Base-by-base conservation (phyloP, 2,329 filamentous ascomycete species). In the Aspergillus quadrilineatus region DNA sequence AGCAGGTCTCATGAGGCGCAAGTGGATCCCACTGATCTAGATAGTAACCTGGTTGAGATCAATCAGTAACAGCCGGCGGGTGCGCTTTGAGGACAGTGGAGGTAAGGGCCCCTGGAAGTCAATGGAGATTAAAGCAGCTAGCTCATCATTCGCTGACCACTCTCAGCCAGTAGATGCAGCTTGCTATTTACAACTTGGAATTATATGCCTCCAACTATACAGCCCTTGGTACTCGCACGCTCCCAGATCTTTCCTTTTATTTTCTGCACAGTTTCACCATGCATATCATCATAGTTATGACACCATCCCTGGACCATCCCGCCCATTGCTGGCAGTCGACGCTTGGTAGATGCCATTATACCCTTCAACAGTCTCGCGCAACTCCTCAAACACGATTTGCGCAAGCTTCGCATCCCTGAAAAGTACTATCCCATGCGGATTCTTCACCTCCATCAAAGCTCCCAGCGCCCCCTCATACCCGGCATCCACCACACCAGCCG, bases 391-490 rank as follows among this genome's bases (percentile, higher is more conserved):
- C 0, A 77, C 73, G 53, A 78, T 67, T 60, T 78, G 75, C 9
- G 71, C 76, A 8, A 78, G 62, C 51, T 68, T 73, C 0, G 73
- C 74, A 57, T 73, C 57, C 29, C 56, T 63, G 46, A 69, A 60
- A 10, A 78, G 53, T 9, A 66, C 52, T n/a, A 77, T 34, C 0
- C 75, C 75, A 15, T 61, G 37, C 1, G 69, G 69, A 65, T 76
- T 76, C 30, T 60, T 58, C 1, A 75, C 70, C 14, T 76, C 66
- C 59, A 78, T 58, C 60, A 77, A 58, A 17, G 69, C 73, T 0
- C 75, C 75, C 9, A 78, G 52, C 3, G 70, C 70, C 17, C 77
- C 77, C 36, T 73, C 63, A 58, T 79, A 79, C 3, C 76, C 77
- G 22, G 68, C 67, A 60, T 79, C 76, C 45, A 78, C 67, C 3